Conservation (phyloP, 73 alveolate genomes). For the Paramecium caudatum region DNA sequence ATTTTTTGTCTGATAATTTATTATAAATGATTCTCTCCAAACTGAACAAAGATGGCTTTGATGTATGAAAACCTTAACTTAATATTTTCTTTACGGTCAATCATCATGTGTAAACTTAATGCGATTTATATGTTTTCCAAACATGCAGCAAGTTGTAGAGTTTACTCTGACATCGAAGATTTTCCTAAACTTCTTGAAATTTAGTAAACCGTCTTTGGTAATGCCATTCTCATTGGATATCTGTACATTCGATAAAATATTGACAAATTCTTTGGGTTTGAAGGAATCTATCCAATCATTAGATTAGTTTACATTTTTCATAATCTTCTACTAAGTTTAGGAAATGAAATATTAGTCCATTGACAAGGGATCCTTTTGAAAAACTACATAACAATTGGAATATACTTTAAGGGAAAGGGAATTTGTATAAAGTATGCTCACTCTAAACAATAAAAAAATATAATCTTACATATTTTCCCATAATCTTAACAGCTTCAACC, state of each 20-base stretch:
- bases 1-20: conserved; percentile 60
- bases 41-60: conserved; percentile 26
- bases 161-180: conserved; percentile 51
- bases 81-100: conserved; percentile 4
- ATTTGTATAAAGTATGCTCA: conserved; percentile 46
- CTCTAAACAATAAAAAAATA: not conserved
- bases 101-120: conserved; percentile 14
- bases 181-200: not conserved
- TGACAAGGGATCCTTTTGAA: not conserved
- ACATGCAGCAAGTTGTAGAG: conserved; percentile 24
- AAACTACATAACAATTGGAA: not conserved
- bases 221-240: conserved; percentile 23
- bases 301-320: conserved; percentile 39
- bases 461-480: conserved; percentile 57
- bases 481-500: conserved; percentile 55
- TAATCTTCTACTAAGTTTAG: conserved; percentile 26
- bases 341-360: not conserved
- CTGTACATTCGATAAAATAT: not conserved
- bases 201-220: conserved; percentile 14
- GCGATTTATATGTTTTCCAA: conserved; percentile 33
- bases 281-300: conserved; percentile 20
- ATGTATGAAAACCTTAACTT: not conserved
- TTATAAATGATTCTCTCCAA: conserved; percentile 31
- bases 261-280: not conserved
- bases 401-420: conserved; percentile 22